These are phyloP conservation scores for Wickerhamiella siamensis DNA, from an alignment of 805 yeast genomes.

Conservation along the genomic window DNA sequence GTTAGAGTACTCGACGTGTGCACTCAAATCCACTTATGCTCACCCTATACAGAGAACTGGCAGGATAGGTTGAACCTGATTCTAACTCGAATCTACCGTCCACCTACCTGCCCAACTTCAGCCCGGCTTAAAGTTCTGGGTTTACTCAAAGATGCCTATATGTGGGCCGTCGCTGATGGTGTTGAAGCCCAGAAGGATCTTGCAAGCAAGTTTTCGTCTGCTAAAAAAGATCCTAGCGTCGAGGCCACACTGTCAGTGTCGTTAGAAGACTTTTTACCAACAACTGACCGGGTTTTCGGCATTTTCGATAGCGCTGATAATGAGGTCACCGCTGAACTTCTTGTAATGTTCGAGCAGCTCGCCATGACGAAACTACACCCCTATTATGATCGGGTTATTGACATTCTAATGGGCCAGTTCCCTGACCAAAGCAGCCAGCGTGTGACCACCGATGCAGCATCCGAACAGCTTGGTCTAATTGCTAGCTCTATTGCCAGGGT, in stretches of 20 bases:
- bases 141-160: constrained; percentile 10
- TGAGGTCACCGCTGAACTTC: constrained; percentile 5
- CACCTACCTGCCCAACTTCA: constrained; percentile 8
- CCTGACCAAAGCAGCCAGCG: constrained; percentile 4
- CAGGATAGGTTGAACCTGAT: constrained; percentile 31
- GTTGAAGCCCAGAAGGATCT: background rate
- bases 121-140: constrained; percentile 20
- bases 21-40: constrained; percentile 36
- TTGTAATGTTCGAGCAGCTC: constrained; percentile 9
- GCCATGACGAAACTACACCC: constrained; percentile 6
- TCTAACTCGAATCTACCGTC: constrained; percentile 32
- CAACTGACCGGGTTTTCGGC: constrained; percentile 9
- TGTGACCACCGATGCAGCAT: constrained; percentile 1
- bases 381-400: constrained; percentile 5
- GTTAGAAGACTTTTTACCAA: constrained; percentile 5
- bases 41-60: constrained; percentile 41
- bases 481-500: constrained; percentile 2
- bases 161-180: constrained; percentile 9
- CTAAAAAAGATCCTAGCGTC: too few species aligned
- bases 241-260: background rate
- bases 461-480: constrained; percentile 5
- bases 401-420: constrained; percentile 2
- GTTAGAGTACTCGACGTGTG: constrained; percentile 35
- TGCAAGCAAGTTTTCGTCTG: background rate
- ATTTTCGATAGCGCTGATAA: constrained; percentile 7